These are phyloP conservation scores for Colletotrichum sp. DNA, from an alignment of 2,329 filamentous ascomycete species.

Conservation along the genomic window DNA sequence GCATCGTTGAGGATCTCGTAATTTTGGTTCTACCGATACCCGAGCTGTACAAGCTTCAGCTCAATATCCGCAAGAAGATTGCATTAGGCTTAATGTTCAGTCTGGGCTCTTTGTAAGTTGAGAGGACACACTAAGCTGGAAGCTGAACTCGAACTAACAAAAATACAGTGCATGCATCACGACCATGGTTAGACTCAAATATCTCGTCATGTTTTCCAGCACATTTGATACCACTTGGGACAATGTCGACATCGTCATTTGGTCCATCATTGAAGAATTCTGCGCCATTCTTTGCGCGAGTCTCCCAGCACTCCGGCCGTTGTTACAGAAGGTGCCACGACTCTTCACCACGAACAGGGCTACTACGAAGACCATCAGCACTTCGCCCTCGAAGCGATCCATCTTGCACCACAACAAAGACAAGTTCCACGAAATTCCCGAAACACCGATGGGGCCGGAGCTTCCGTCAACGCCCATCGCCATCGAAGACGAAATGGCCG, in stretches of 20 bases:
- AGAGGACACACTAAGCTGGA: slow-evolving; percentile 23
- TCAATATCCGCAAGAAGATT: slow-evolving; percentile 69
- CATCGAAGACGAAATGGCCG: slow-evolving; percentile 15
- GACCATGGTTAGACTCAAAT: slow-evolving; percentile 23
- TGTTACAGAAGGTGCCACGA: slow-evolving; percentile 27
- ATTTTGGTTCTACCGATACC: slow-evolving; percentile 71
- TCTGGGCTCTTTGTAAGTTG: slow-evolving; percentile 67
- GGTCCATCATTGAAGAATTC: slow-evolving; percentile 34
- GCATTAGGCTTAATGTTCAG: slow-evolving; percentile 71
- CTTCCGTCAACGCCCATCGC: slow-evolving; percentile 4
- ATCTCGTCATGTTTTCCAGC: slow-evolving; percentile 19
- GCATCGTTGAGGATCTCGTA: slow-evolving; percentile 71
- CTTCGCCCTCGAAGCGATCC: background rate
- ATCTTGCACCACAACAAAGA: background rate
- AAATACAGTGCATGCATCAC: slow-evolving; percentile 20
- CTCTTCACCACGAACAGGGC: slow-evolving; percentile 16
- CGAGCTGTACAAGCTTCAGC: slow-evolving; percentile 64
- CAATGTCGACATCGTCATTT: slow-evolving; percentile 34
- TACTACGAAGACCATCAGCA: background rate
- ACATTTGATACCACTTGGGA: slow-evolving; percentile 29
- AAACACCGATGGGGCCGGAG: background rate
- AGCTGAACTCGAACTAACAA: background rate
- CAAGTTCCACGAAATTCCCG: background rate
- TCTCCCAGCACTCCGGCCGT: slow-evolving; percentile 43
- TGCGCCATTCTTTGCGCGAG: slow-evolving; percentile 47